Evolutionary conservation across 352 stramenopile species (phyloP), one percentile per base, ranked within the genome.

Genomic region (Phytopythium ostracodes): DNA sequence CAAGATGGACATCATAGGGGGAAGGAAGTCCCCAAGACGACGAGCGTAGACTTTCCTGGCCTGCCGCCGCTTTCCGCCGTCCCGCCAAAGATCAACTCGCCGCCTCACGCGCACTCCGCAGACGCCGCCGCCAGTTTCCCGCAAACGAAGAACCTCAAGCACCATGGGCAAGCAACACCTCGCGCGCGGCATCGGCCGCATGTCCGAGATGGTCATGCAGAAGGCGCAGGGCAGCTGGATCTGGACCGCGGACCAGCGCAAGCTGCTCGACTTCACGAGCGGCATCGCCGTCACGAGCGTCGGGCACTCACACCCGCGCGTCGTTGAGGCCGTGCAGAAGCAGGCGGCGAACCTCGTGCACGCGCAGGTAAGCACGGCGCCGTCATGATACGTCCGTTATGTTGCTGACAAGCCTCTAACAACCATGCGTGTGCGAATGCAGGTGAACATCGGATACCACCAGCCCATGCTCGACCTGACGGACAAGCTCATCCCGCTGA

Each of bases 271-370:
- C 75, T 97, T 98, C 64, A 96, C 91, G 24, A 96, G 82, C 59
- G 94, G 92, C 57, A 98, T 98, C 67, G 92, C 89, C 60, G 92
- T 98, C 27, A 92, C 88, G 9, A 97, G 88, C 65, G 82, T 96
- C 38, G 94, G 94, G 50, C 92, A 98, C 71, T 97, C 85, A 64
- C 94, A 98, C 75, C 92, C 94, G 22, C 85, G 83, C 60, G 87
- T 98, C 27, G 80, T 97, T 25, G 69, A 89, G 29, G 94, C 94
- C 20, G 81, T 96, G 54, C 89, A 98, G 70, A 81, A 96, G 58
- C 94, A 98, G 70, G 84, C 82, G 1, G 88, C 79, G 2, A 90
- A 78, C 36, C 79, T 98, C 31, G 86, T 97, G 55, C 93, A 98
- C 67, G 84, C 71, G 17, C 90, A 98, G 72, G 54, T 60, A 52